Conservation (phyloP, 2,329 filamentous ascomycete genomes). For the Gnomoniopsis smithogilvyi region DNA sequence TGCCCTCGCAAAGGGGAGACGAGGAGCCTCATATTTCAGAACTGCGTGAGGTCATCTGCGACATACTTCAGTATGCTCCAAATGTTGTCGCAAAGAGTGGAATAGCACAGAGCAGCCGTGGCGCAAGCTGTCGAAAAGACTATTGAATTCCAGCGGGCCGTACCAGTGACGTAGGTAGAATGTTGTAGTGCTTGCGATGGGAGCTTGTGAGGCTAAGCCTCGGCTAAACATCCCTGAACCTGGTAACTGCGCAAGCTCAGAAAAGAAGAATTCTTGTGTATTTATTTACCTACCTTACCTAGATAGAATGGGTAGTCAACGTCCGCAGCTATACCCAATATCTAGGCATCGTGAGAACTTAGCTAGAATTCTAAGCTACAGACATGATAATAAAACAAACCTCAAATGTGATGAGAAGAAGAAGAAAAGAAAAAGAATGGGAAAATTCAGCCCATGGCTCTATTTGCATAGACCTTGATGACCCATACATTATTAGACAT, state of each 20-base stretch:
- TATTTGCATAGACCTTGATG: too few relatives aligned
- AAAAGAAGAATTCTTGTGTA: background rate
- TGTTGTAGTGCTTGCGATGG: background rate
- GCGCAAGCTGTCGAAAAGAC: background rate
- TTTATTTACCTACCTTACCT: too few relatives aligned
- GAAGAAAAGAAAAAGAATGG: too few relatives aligned
- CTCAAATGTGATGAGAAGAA: too few relatives aligned
- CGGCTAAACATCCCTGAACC: background rate
- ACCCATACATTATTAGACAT: too few relatives aligned
- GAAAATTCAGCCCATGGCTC: too few relatives aligned
- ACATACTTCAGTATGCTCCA: constrained; percentile 4
- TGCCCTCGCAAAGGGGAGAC: constrained; percentile 10
- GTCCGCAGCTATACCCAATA: background rate
- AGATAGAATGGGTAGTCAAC: too few relatives aligned
- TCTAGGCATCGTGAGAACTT: background rate
- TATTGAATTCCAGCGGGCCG: background rate
- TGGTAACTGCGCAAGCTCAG: background rate
- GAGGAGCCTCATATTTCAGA: constrained; percentile 13
- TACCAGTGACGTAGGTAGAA: constrained; percentile 7
- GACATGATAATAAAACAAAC: too few relatives aligned
- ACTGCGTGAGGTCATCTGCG: background rate
- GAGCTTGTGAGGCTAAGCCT: constrained; percentile 5
- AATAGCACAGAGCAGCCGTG: background rate
- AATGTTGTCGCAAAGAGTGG: background rate
- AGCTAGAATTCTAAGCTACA: too few relatives aligned